These are phyloP conservation scores for Phytophthora cactorum DNA, from an alignment of 352 stramenopile genomes.

Conservation along the genomic window DNA sequence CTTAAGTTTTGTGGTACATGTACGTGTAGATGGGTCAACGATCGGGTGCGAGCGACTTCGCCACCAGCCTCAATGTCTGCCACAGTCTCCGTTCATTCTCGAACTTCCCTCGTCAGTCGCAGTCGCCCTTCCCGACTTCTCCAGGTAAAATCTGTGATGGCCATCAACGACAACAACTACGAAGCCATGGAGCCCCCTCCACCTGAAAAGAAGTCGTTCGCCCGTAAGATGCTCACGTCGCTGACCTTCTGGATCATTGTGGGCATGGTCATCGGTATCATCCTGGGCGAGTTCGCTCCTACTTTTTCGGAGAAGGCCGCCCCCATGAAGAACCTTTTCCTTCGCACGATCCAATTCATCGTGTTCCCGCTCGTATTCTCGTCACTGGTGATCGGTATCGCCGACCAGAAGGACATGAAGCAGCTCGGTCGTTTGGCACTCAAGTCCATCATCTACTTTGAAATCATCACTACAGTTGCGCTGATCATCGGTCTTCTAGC, in stretches of 20 bases:
- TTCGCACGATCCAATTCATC: conserved; percentile 62
- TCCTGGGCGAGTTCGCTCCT: conserved; percentile 55
- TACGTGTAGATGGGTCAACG: conserved; percentile 12
- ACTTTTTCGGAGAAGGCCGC: conserved; percentile 53
- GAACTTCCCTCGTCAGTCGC: background rate
- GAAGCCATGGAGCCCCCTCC: conserved; percentile 31
- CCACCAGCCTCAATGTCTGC: background rate
- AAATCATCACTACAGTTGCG: conserved; percentile 55
- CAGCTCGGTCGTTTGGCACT: conserved; percentile 59
- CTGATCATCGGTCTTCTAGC: conserved; percentile 54
- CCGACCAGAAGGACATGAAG: conserved; percentile 62
- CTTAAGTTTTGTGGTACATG: background rate
- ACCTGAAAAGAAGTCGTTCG: conserved; percentile 37
- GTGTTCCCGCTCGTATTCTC: conserved; percentile 74
- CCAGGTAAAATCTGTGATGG: background rate
- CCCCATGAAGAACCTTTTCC: conserved; percentile 63
- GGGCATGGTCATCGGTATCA: conserved; percentile 48
- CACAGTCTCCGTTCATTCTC: conserved; percentile 2
- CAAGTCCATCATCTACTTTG: conserved; percentile 75
- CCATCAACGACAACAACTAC: conserved; percentile 28
- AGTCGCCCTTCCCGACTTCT: background rate
- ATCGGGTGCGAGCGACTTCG: conserved; percentile 3
- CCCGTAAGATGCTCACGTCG: conserved; percentile 49
- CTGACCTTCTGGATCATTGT: conserved; percentile 69
- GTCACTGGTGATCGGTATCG: conserved; percentile 62